Conservation (phyloP, 768 basidiomycete species). For the Tylopilus balloui region DNA sequence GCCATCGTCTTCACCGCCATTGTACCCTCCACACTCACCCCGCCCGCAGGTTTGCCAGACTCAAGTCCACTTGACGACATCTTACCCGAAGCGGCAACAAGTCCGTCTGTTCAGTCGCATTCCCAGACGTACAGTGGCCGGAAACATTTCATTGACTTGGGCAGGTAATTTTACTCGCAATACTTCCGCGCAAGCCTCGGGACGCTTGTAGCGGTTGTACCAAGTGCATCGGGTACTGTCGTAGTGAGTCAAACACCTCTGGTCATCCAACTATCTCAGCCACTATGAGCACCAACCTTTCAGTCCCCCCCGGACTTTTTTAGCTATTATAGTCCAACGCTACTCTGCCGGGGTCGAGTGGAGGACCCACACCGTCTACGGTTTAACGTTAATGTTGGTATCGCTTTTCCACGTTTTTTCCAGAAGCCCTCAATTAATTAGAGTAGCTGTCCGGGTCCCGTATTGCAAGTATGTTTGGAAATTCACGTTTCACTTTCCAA, state of each 20-base stretch:
- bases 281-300: background rate
- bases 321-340: background rate
- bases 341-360: background rate
- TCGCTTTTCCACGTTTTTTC: background rate
- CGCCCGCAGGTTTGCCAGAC: background rate
- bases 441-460: background rate
- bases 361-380: background rate
- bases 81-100: conserved; percentile 2
- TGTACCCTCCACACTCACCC: background rate
- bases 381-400: conserved; percentile 4
- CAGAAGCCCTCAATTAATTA: background rate
- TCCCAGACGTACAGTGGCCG: background rate
- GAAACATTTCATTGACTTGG: background rate
- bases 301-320: background rate
- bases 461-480: conserved; percentile 14
- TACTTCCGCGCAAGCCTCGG: background rate
- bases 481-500: conserved; percentile 7
- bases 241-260: conserved; percentile 8
- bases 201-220: background rate
- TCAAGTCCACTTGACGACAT: background rate
- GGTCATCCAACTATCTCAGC: background rate
- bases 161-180: background rate
- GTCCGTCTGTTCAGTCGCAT: conserved; percentile 14
- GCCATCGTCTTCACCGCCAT: conserved; percentile 2
- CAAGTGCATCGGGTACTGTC: background rate